These are phyloP conservation scores for Allium sativum DNA, from an alignment of 106 monocot species.

Conservation along the genomic window DNA sequence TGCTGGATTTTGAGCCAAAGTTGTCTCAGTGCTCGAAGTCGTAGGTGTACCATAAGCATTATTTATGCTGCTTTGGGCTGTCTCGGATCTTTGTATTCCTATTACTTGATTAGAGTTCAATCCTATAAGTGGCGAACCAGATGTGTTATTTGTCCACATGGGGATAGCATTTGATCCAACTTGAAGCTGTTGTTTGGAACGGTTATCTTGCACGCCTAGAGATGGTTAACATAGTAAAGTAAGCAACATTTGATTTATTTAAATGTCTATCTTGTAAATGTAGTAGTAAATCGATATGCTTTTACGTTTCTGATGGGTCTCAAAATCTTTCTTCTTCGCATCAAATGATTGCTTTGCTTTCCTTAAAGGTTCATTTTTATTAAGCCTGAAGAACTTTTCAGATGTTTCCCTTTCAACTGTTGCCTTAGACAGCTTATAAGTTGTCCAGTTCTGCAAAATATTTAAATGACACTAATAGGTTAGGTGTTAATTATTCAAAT, in stretches of 20 bases:
- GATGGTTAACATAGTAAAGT: background rate
- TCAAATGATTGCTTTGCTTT: constrained; percentile 32
- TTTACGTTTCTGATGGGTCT: constrained; percentile 12
- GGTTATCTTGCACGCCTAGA: constrained; percentile 25
- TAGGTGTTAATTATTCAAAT: no score
- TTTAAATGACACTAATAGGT: background rate
- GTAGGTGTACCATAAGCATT: constrained; percentile 14
- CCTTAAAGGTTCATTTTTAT: constrained; percentile 22
- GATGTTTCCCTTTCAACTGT: constrained; percentile 58
- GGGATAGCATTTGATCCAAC: constrained; percentile 30
- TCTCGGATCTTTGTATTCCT: background rate
- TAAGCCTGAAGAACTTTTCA: constrained; percentile 17
- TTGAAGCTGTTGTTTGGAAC: constrained; percentile 14
- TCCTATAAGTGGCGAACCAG: constrained; percentile 20
- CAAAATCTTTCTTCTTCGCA: constrained; percentile 22
- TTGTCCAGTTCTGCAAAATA: constrained; percentile 47
- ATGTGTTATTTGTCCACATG: constrained; percentile 42
- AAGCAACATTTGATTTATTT: constrained; percentile 2
- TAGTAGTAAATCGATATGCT: constrained; percentile 13
- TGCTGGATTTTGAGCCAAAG: background rate
- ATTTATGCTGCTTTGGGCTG: constrained; percentile 5
- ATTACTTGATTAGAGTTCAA: constrained; percentile 8
- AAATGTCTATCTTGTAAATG: no score
- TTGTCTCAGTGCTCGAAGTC: constrained; percentile 2
- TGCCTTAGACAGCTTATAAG: constrained; percentile 66